A percentile compares a stretch with the other conserved stretches of the same genome.
Evolutionary conservation across 2,329 filamentous ascomycete species (phyloP).

Genomic region (Calonectria fujianensis): DNA sequence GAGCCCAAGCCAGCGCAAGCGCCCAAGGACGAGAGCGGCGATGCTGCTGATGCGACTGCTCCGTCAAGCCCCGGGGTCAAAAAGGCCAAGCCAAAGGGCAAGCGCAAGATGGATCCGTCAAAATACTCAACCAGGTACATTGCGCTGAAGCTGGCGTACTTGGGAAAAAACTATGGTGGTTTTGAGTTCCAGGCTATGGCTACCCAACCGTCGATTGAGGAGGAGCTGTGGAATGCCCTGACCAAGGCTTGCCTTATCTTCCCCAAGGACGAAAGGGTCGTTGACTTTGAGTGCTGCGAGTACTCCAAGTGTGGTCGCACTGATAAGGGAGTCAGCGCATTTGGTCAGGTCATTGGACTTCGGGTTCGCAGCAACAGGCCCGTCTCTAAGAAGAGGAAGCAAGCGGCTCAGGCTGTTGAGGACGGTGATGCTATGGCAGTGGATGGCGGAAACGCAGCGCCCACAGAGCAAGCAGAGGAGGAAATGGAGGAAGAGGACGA

Average conservation of each 20-base stretch:
- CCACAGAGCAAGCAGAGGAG: constrained; percentile 41
- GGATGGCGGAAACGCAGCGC: constrained; percentile 40
- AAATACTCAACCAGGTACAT: constrained; percentile 90
- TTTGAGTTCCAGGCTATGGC: constrained; percentile 90
- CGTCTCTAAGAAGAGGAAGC: constrained; percentile 61
- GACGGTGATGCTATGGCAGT: constrained; percentile 49
- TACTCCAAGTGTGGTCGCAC: constrained; percentile 98
- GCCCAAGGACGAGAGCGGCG: constrained; percentile 29
- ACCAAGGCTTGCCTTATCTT: constrained; percentile 88
- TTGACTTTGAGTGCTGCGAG: constrained; percentile 89
- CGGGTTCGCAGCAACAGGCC: constrained; percentile 87
- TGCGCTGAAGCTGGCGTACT: constrained; percentile 94
- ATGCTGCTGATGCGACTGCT: constrained; percentile 13
- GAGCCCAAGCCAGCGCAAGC: constrained; percentile 34
- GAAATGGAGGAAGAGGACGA: constrained; percentile 44
- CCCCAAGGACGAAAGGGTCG: constrained; percentile 75
- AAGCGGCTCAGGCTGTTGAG: constrained; percentile 50
- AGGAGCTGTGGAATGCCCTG: constrained; percentile 94
- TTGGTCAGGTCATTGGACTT: constrained; percentile 94
- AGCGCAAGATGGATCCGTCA: constrained; percentile 81
- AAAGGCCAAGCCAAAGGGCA: constrained; percentile 63
- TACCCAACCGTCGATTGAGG: constrained; percentile 88
- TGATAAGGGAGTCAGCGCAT: constrained; percentile 94
- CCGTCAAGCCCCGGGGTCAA: constrained; percentile 39
- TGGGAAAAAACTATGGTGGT: constrained; percentile 93